These are phyloP conservation scores for Lasiosphaeria hispida DNA, from an alignment of 495 filamentous ascomycete genomes.

Conservation along the genomic window DNA sequence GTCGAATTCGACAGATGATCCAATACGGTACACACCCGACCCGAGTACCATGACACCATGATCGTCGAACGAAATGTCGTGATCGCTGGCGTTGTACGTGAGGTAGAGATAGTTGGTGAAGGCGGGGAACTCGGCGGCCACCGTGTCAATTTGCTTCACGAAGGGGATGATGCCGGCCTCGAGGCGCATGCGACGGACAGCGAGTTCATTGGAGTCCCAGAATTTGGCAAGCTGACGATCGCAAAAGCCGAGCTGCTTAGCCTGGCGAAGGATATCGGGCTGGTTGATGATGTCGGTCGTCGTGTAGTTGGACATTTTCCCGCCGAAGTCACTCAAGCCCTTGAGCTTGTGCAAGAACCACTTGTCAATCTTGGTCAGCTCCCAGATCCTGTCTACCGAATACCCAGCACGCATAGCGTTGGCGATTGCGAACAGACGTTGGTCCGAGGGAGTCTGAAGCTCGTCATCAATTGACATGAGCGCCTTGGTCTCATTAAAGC, in stretches of 20 bases:
- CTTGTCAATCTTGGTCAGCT: conserved; percentile 96
- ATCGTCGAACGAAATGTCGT: conserved; percentile 82
- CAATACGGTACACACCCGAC: conserved; percentile 96
- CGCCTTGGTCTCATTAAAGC: conserved; percentile 86
- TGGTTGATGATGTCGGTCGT: conserved; percentile 60
- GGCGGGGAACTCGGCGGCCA: conserved; percentile 94
- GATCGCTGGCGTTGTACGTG: conserved; percentile 88
- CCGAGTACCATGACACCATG: conserved; percentile 94
- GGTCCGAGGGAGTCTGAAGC: conserved; percentile 94
- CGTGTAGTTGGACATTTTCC: conserved; percentile 67
- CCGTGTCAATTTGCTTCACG: conserved; percentile 98
- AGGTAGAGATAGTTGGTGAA: conserved; percentile 96
- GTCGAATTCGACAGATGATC: conserved; percentile 97
- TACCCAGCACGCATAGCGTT: conserved; percentile 97
- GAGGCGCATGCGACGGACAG: conserved; percentile 74
- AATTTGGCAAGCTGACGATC: conserved; percentile 93
- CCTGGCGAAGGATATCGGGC: conserved; percentile 63
- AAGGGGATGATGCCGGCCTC: conserved; percentile 83
- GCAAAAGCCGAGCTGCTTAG: conserved; percentile 91
- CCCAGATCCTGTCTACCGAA: conserved; percentile 92
- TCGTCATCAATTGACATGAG: conserved; percentile 95
- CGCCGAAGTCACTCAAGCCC: conserved; percentile 84
- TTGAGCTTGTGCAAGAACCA: conserved; percentile 94
- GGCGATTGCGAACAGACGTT: conserved; percentile 94
- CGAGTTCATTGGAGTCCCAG: conserved; percentile 87